Evolutionary conservation across 1,139 yeast species (phyloP), one percentile per base, ranked within the genome.

Genomic region (Debaryomycetaceae sp.): DNA sequence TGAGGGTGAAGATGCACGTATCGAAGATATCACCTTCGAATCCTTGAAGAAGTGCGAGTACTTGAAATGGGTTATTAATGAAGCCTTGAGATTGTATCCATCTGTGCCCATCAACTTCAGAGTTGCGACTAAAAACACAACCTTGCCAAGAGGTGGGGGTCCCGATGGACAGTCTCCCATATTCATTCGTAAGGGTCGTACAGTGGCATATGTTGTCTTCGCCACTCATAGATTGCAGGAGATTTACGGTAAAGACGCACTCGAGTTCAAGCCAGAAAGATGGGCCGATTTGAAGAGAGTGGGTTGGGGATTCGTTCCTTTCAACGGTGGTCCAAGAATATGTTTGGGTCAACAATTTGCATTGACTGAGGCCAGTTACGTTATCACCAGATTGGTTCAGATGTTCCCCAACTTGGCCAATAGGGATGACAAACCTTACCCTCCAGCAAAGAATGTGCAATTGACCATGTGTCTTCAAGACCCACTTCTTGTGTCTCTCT

Each of bases 291-390:
- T 52, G 24, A 61, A 58, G 44, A 67, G 60, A 56, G 62, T 72
- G 43, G 78, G 77, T 39, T 80, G 83, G 83, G 76, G 75, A 33
- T 79, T 66, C 55, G 59, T 79, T 34, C 83, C 83, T 17, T 79
- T 79, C 65, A 80, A 80, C 52, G 84, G 84, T 42, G 84, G 85
- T 4, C 84, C 84, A 35, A 66, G 84, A 49, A 78, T 80, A 45
- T 80, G 85, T 55, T 65, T 80, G 39, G 84, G 84, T 34, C 83
- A 79, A 61, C 84, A 78, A 58, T 78, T 76, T 62, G 84, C 83
- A 1, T 71, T 80, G 48, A 78, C 83, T 36, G 85, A 80, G 59
- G 75, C 78, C 3, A 66, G 77, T 9, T 79, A 77, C 49, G 69
- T 76, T 14, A 54, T 76, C 41, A 72, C 67, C 17, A 65, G 83